These are phyloP conservation scores for Cadophora luteo-olivacea DNA, from an alignment of 2,329 filamentous ascomycete genomes.

Conservation along the genomic window DNA sequence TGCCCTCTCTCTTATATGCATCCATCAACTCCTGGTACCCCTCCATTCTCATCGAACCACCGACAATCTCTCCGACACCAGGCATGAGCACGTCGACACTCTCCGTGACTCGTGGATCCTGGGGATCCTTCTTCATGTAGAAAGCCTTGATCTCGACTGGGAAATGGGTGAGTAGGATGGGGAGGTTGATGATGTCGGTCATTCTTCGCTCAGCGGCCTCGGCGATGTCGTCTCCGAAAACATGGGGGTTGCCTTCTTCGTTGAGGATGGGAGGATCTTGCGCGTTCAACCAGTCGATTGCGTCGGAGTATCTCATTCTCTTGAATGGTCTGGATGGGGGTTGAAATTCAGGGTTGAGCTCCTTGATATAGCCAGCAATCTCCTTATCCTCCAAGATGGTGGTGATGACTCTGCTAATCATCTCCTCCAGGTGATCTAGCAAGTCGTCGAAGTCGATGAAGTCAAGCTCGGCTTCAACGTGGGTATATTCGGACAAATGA, in stretches of 20 bases:
- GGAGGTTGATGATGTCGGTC: conserved; percentile 95
- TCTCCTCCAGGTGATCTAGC: conserved; percentile 82
- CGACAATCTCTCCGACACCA: conserved; percentile 95
- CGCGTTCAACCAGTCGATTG: conserved; percentile 91
- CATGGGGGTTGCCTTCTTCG: conserved; percentile 88
- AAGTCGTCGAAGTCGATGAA: conserved; percentile 94
- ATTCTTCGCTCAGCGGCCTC: conserved; percentile 96
- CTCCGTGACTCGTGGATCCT: conserved; percentile 86
- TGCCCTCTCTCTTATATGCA: conserved; percentile 86
- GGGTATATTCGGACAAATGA: conserved; percentile 95
- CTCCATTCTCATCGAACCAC: conserved; percentile 95
- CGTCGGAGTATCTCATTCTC: conserved; percentile 94
- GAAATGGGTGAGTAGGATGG: conserved; percentile 97
- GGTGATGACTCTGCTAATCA: conserved; percentile 69
- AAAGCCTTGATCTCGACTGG: conserved; percentile 98
- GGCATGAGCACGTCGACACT: conserved; percentile 88
- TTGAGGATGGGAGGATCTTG: conserved; percentile 83
- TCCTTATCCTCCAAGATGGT: conserved; percentile 75
- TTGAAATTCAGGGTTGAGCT: conserved; percentile 90
- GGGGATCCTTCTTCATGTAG: conserved; percentile 92
- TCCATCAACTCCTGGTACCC: conserved; percentile 87
- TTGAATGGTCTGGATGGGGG: conserved; percentile 84
- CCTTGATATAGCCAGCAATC: conserved; percentile 75
- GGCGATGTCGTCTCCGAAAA: conserved; percentile 96
- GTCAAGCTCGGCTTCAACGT: conserved; percentile 95